These are phyloP conservation scores for Tilletia walkeri DNA, from an alignment of 1,284 basidiomycete genomes.

Conservation along the genomic window DNA sequence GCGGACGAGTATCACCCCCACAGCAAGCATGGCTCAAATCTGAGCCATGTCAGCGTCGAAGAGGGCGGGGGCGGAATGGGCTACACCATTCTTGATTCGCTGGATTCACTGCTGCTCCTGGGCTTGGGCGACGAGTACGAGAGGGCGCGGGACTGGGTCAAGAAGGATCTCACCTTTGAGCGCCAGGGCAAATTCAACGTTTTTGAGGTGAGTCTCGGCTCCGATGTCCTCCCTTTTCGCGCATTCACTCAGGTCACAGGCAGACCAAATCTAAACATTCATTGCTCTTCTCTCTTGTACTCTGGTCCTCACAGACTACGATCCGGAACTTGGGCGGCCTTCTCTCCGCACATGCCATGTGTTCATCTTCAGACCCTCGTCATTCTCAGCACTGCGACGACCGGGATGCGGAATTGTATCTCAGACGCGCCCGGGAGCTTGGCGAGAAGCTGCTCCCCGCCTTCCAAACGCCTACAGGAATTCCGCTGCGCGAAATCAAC, in stretches of 20 bases:
- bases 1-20: constrained; percentile 54
- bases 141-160: constrained; percentile 76
- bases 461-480: constrained; percentile 69
- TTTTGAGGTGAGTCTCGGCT: constrained; percentile 70
- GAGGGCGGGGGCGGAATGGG: constrained; percentile 40
- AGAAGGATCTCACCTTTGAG: constrained; percentile 70
- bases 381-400: constrained; percentile 25
- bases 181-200: constrained; percentile 79
- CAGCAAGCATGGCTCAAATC: constrained; percentile 41
- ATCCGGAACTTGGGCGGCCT: constrained; percentile 79
- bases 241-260: too few relatives aligned
- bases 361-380: constrained; percentile 37
- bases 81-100: constrained; percentile 55
- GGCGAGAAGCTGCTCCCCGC: constrained; percentile 80
- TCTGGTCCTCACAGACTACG: constrained; percentile 63
- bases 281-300: not conserved
- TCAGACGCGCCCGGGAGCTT: constrained; percentile 64
- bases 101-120: constrained; percentile 82
- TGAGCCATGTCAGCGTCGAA: constrained; percentile 28
- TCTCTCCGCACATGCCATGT: constrained; percentile 65
- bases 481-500: constrained; percentile 79
- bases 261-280: too few relatives aligned
- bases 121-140: constrained; percentile 75
- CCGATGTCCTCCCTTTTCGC: not conserved
- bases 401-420: constrained; percentile 42